Conservation (phyloP, 192 early-diverging fungal genomes). For the Coemansia nantahalensis region DNA sequence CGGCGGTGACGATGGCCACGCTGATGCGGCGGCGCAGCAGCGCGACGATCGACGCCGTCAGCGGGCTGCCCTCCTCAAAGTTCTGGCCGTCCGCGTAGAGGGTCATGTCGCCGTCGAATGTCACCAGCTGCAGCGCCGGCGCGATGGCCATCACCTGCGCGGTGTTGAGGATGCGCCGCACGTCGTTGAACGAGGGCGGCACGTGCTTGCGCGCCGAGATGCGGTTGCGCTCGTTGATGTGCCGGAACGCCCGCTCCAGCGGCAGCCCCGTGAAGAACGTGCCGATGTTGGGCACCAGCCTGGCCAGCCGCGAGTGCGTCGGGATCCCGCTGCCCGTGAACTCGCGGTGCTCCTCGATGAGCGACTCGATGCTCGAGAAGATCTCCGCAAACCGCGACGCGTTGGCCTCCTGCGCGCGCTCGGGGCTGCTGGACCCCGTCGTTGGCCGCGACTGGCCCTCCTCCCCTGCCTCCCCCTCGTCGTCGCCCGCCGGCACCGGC, state of each 20-base stretch:
- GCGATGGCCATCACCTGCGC: conserved; percentile 85
- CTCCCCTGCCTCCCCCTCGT: no score
- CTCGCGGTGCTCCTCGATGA: conserved; percentile 65
- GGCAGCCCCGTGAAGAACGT: conserved; percentile 85
- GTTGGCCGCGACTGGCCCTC: no score
- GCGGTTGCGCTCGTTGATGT: conserved; percentile 62
- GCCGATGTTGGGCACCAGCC: conserved; percentile 76
- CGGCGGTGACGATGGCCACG: conserved; percentile 90
- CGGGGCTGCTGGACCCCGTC: conserved; percentile 1
- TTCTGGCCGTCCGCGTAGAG: conserved; percentile 86
- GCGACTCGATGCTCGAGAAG: conserved; percentile 71
- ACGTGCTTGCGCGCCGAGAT: conserved; percentile 79
- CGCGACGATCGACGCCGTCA: conserved; percentile 65
- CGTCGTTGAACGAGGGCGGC: conserved; percentile 91
- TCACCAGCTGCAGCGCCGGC: conserved; percentile 68
- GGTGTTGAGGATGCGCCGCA: conserved; percentile 83
- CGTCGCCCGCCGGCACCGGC: conserved; percentile 2
- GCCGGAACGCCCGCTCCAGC: conserved; percentile 66
- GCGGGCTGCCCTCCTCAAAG: conserved; percentile 66
- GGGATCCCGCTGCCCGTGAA: conserved; percentile 14
- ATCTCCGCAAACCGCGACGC: conserved; percentile 76
- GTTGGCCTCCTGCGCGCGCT: conserved; percentile 52
- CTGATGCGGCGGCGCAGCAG: conserved; percentile 63
- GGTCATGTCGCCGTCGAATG: conserved; percentile 95
- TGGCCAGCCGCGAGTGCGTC: conserved; percentile 70